These are phyloP conservation scores for Malassezia globosa DNA, from an alignment of 1,284 basidiomycete genomes.

Conservation along the genomic window DNA sequence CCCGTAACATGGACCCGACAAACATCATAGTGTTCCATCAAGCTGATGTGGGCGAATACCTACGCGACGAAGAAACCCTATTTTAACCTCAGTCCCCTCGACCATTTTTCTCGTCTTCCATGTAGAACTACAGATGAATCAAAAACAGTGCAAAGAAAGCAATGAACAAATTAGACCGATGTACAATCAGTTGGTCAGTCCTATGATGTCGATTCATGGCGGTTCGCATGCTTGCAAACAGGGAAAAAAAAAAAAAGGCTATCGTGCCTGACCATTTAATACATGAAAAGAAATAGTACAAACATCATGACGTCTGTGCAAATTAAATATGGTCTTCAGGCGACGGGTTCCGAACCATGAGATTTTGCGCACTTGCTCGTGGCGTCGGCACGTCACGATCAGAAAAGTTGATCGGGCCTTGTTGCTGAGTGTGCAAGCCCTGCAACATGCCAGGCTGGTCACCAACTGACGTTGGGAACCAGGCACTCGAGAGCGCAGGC, in stretches of 20 bases:
- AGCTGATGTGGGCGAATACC: slow-evolving; percentile 52
- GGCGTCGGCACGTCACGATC: no score
- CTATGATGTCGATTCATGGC: no score
- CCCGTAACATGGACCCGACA: slow-evolving; percentile 93
- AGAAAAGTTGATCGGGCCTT: no score
- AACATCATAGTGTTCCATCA: slow-evolving; percentile 98
- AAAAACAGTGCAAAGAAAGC: background rate
- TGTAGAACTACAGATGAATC: background rate
- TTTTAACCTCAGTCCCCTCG: slow-evolving; percentile 20
- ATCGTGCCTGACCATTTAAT: no score
- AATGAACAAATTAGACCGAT: background rate
- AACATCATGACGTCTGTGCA: background rate
- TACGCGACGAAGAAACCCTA: slow-evolving; percentile 42
- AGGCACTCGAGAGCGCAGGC: slow-evolving; percentile 14
- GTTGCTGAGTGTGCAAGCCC: no score
- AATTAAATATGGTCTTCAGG: slow-evolving; percentile 13
- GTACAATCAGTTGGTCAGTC: no score
- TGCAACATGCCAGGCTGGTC: no score
- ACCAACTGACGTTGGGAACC: slow-evolving; percentile 8
- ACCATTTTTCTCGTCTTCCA: background rate
- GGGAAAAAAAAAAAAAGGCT: no score
- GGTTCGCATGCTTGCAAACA: slow-evolving; percentile 5
- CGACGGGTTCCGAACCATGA: slow-evolving; percentile 15
- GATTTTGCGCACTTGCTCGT: background rate
- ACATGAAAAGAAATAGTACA: background rate